Evolutionary conservation across 768 basidiomycete species (phyloP).

Genomic region (Holtermanniella nyarrowii): DNA sequence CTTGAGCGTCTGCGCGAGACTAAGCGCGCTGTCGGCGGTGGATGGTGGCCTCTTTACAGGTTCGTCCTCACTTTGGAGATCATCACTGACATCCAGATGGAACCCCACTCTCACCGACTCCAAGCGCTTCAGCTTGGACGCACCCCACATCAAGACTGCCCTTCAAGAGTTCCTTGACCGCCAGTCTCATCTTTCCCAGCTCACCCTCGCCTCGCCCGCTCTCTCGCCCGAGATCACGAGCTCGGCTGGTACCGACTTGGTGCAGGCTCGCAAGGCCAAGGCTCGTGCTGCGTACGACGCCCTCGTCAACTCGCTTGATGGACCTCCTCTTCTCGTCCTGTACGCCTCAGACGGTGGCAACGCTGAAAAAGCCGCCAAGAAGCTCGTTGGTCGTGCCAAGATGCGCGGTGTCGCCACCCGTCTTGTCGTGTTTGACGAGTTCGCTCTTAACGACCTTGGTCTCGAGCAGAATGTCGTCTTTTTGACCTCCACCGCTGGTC

Average conservation of each 20-base stretch:
- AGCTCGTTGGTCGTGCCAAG: slow-evolving; percentile 69
- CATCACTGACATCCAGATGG: slow-evolving; percentile 46
- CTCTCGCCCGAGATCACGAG: slow-evolving; percentile 72
- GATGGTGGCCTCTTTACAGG: slow-evolving; percentile 96
- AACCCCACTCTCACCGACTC: slow-evolving; percentile 66
- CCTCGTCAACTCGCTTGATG: slow-evolving; percentile 71
- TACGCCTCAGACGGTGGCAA: slow-evolving; percentile 91
- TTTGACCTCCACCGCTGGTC: slow-evolving; percentile 86
- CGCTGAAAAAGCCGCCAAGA: slow-evolving; percentile 93
- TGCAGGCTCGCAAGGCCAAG: slow-evolving; percentile 68
- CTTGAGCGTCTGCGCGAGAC: slow-evolving; percentile 93
- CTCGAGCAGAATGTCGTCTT: slow-evolving; percentile 69
- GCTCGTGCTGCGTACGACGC: slow-evolving; percentile 76
- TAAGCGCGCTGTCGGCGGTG: slow-evolving; percentile 87
- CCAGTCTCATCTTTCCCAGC: slow-evolving; percentile 91
- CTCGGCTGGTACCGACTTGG: slow-evolving; percentile 71
- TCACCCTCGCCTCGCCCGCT: slow-evolving; percentile 64
- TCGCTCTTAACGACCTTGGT: slow-evolving; percentile 61
- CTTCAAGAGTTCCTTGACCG: slow-evolving; percentile 86
- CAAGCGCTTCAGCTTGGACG: slow-evolving; percentile 81
- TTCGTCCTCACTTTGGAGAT: not conserved
- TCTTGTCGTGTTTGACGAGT: slow-evolving; percentile 67
- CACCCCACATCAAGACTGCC: slow-evolving; percentile 86
- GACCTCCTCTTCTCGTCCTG: slow-evolving; percentile 77
- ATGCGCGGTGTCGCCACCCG: slow-evolving; percentile 70